Base-by-base conservation (phyloP, 768 basidiomycete species). In the Leccinum imitatum region DNA sequence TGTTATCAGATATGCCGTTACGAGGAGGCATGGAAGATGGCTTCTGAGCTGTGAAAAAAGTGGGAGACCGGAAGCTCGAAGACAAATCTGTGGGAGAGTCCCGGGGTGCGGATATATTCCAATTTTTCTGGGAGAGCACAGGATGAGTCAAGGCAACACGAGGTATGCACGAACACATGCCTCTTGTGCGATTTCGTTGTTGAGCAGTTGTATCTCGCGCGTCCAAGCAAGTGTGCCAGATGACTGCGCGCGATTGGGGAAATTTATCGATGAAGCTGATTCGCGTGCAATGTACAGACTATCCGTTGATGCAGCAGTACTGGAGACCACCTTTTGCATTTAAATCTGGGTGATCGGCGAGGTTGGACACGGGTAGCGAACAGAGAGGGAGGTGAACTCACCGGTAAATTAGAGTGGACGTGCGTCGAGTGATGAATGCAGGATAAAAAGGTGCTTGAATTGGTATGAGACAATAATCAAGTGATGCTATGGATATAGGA, bases 321-420 rank as follows among this genome's bases (percentile, higher is more conserved):
- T 75, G 80, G 84, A 81, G 76, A 86, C 84, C 80, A 82, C 80
- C 77, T 83, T 81, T 82, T 83, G 84, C 86, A 89, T 89, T 82
- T 82, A 83, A 84, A 82, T 76, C 73, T 77, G 68, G 67, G 30
- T 63, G 65, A 67, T 68, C 64, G 51, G 44, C 35, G 14, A 63
- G 65, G 70, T 68, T 72, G 65, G 68, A 70, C 33, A 53, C 59
- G 10, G 44, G 48, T 25, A 60, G 21, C 59, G 23, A 39, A 55
- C 59, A 65, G 60, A 62, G 55, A 58, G 57, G 54, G 56, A 68
- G 19, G 44, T 57, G 35, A 51, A 69, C 78, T 67, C 57, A 77
- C 80, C 76, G 80, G 78, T 81, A 80, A 81, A 79, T 73, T 74
- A 82, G 67, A 67, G 70, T 69, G 70, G 73, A 69, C 69, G 71